These are phyloP conservation scores for Annulohypoxylon moriforme DNA, from an alignment of 495 filamentous ascomycete species.

Conservation along the genomic window DNA sequence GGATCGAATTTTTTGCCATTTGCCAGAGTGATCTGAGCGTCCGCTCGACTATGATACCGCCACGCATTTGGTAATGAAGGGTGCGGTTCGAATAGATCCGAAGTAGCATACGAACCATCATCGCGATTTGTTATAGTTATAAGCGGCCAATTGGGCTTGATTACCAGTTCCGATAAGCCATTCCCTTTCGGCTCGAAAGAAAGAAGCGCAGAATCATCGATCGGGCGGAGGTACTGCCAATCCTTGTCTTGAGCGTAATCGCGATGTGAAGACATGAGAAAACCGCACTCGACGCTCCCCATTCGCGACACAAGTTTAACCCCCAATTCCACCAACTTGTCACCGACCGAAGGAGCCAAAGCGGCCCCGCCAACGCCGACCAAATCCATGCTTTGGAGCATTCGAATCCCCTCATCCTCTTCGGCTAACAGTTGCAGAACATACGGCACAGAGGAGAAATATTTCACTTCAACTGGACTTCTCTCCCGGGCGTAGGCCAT, in stretches of 20 bases:
- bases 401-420: conserved; percentile 49
- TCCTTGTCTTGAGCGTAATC: conserved; percentile 64
- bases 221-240: conserved; percentile 73
- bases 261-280: conserved; percentile 63
- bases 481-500: conserved; percentile 43
- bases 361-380: conserved; percentile 70
- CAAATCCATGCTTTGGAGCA: conserved; percentile 60
- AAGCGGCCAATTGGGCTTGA: conserved; percentile 70
- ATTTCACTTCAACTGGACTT: conserved; percentile 48
- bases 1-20: conserved; percentile 79
- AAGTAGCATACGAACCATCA: conserved; percentile 67
- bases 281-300: conserved; percentile 70
- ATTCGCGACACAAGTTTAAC: conserved; percentile 66
- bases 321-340: conserved; percentile 56
- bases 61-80: conserved; percentile 63
- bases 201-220: conserved; percentile 41
- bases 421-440: conserved; percentile 62
- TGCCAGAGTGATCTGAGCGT: conserved; percentile 69
- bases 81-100: conserved; percentile 71
- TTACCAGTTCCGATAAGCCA: conserved; percentile 68
- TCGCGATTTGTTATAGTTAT: conserved; percentile 69
- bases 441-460: conserved; percentile 69
- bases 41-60: conserved; percentile 68
- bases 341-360: conserved; percentile 58
- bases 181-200: conserved; percentile 66